These are phyloP conservation scores for Schizochytrium sp. DNA, from an alignment of 108 stramenopile genomes.

Conservation along the genomic window DNA sequence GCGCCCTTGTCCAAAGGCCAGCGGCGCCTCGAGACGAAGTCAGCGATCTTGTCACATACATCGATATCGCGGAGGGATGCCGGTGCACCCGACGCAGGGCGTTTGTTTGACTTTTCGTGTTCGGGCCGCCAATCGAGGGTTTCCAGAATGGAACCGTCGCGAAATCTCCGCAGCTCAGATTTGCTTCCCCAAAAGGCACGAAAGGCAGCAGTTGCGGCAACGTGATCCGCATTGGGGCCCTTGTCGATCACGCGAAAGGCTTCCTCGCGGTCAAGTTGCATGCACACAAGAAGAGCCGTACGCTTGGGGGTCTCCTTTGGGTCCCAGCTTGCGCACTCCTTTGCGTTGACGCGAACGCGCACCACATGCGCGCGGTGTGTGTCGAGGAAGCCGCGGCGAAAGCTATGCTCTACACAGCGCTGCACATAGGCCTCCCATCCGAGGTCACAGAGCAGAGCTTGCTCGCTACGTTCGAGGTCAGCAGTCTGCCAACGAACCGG, in stretches of 20 bases:
- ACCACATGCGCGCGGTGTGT: background rate
- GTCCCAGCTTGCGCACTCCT: background rate
- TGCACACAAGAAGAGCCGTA: background rate
- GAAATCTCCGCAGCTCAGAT: background rate
- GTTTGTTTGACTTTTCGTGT: background rate
- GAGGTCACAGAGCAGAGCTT: background rate
- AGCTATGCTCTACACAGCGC: background rate
- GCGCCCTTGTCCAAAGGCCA: background rate
- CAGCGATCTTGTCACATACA: background rate
- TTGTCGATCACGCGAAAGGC: constrained; percentile 4
- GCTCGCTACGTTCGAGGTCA: background rate
- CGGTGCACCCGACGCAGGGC: background rate
- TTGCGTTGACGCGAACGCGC: background rate
- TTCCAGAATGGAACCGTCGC: background rate
- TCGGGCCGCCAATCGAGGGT: background rate
- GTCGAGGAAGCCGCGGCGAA: background rate
- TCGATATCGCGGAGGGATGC: background rate
- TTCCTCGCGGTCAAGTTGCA: background rate
- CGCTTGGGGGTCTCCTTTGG: background rate
- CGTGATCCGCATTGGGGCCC: background rate
- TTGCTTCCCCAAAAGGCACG: background rate
- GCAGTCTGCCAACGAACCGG: background rate
- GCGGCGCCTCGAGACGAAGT: background rate
- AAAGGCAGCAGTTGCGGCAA: background rate
- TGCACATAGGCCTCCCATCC: background rate